These are phyloP conservation scores for Trapa incisa DNA, from an alignment of 345 rosid species.

Conservation along the genomic window DNA sequence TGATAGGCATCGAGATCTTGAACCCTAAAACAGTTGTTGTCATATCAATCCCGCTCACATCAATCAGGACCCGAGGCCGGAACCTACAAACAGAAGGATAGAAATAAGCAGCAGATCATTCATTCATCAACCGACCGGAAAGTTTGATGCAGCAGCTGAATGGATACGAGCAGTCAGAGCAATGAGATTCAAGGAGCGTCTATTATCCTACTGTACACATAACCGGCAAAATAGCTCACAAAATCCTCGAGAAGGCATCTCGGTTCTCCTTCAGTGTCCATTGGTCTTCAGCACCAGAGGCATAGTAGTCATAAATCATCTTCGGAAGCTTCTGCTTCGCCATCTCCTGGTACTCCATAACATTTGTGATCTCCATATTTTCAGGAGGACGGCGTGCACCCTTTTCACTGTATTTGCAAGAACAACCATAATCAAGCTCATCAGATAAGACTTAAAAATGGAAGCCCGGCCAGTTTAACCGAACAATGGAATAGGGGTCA, in stretches of 20 bases:
- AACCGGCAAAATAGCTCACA: background rate
- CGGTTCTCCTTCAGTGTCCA: constrained; percentile 87
- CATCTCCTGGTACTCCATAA: constrained; percentile 67
- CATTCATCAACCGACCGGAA: too few species aligned
- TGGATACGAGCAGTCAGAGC: too few species aligned
- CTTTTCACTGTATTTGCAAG: background rate
- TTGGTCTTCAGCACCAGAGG: constrained; percentile 94
- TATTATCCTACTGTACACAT: too few species aligned
- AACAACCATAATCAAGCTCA: background rate
- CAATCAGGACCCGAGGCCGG: constrained; percentile 85
- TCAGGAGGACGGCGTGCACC: background rate
- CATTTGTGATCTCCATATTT: constrained; percentile 83
- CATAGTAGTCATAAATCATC: constrained; percentile 87
- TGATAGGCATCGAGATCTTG: constrained; percentile 88
- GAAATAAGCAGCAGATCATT: background rate
- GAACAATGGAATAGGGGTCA: background rate
- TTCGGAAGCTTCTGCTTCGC: constrained; percentile 84
- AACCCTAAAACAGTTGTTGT: constrained; percentile 68
- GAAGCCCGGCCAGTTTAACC: background rate
- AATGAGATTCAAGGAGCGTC: too few species aligned
- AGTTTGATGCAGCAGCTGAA: too few species aligned
- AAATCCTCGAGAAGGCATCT: constrained; percentile 57
- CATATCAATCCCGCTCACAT: constrained; percentile 77
- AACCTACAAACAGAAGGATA: constrained; percentile 29
- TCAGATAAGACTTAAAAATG: background rate